Conservation (phyloP, 164 flowering plant species). For the Sextonia rubra region DNA sequence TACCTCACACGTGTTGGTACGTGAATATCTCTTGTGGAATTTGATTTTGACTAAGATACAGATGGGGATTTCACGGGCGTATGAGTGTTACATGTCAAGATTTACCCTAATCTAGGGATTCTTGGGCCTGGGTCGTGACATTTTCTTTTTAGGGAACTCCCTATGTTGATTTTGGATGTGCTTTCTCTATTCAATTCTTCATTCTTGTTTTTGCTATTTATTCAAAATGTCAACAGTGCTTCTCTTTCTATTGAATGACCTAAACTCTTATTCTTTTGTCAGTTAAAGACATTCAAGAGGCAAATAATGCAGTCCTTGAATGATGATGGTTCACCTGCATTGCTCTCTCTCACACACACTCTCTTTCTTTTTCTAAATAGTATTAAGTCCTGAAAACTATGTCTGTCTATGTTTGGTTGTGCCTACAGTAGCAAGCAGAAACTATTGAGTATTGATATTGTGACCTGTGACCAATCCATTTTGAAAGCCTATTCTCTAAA, state of each 20-base stretch:
- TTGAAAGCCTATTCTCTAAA: slow-evolving; percentile 40
- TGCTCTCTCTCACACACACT: neutral
- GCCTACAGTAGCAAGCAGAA: slow-evolving; percentile 45
- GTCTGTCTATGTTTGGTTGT: slow-evolving; percentile 3
- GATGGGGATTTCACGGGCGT: too few species aligned
- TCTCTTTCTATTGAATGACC: neutral
- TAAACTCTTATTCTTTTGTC: slow-evolving; percentile 19
- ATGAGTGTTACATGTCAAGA: too few species aligned
- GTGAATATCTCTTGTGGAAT: too few species aligned
- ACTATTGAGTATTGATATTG: slow-evolving; percentile 86
- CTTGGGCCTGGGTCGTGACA: too few species aligned
- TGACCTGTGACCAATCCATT: slow-evolving; percentile 71
- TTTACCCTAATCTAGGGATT: too few species aligned
- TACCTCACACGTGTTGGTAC: too few species aligned
- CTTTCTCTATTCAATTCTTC: neutral
- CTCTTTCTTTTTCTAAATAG: neutral
- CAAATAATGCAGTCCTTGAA: slow-evolving; percentile 88
- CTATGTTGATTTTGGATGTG: neutral
- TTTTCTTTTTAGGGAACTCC: too few species aligned
- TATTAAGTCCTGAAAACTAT: neutral
- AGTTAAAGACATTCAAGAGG: slow-evolving; percentile 92
- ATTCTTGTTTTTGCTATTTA: neutral
- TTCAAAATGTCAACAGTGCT: neutral
- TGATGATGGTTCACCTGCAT: slow-evolving; percentile 72
- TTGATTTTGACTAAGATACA: too few species aligned